These are phyloP conservation scores for Thermothielavioides terrestris DNA, from an alignment of 495 filamentous ascomycete species.

Conservation along the genomic window DNA sequence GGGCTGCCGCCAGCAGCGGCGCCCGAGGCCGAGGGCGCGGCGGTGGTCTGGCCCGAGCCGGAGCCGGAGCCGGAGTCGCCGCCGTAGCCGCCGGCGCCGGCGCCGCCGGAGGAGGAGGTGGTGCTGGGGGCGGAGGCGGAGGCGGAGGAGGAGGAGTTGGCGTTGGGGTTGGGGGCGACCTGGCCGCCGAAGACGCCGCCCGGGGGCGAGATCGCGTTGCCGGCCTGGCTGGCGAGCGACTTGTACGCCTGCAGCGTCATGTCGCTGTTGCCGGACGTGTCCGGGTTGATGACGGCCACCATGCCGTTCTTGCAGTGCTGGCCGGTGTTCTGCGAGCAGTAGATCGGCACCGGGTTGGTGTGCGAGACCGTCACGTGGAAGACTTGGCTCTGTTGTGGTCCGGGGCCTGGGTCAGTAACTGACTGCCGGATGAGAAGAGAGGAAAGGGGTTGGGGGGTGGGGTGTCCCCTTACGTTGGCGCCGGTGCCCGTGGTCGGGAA, in stretches of 20 bases:
- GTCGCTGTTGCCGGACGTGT: slow-evolving; percentile 8
- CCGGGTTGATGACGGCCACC: slow-evolving; percentile 30
- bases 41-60: no score
- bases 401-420: background rate
- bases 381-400: slow-evolving; percentile 19
- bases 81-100: no score
- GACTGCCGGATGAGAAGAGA: no score
- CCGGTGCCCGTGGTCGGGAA: slow-evolving; percentile 21
- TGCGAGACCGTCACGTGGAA: slow-evolving; percentile 45
- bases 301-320: slow-evolving; percentile 30
- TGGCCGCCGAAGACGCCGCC: slow-evolving; percentile 15
- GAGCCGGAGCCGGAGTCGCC: no score
- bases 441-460: background rate
- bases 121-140: no score
- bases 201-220: slow-evolving; percentile 11
- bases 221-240: slow-evolving; percentile 8
- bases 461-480: slow-evolving; percentile 22
- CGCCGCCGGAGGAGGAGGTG: no score
- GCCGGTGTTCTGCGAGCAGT: slow-evolving; percentile 38
- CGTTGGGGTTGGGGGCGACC: slow-evolving; percentile 3
- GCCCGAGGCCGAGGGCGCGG: no score
- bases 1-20: no score
- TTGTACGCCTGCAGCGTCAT: slow-evolving; percentile 17
- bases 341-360: slow-evolving; percentile 46
- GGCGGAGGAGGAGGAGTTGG: no score